Evolutionary conservation across 73 alveolate genomes (phyloP).

Genomic region (Paramecium sexaurelia): DNA sequence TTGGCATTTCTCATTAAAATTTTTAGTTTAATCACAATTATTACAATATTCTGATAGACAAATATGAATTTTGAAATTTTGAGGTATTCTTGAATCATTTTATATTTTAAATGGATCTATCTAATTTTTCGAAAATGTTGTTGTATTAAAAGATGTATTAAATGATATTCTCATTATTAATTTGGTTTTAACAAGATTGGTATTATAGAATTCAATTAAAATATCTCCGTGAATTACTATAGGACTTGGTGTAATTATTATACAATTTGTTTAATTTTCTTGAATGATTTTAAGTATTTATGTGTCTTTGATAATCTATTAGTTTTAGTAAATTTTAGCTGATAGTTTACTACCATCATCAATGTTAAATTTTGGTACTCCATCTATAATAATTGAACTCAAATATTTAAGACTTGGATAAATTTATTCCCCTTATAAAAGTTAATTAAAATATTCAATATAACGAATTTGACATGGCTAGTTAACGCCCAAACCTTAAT

Average conservation of each 20-base stretch:
- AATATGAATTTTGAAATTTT: not conserved
- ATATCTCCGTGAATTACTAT: constrained; percentile 50
- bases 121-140: not conserved
- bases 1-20: not conserved
- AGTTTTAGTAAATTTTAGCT: constrained; percentile 35
- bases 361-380: constrained; percentile 66
- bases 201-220: constrained; percentile 34
- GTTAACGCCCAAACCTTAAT: constrained; percentile 79
- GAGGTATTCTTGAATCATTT: constrained; percentile 46
- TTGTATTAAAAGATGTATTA: constrained; percentile 72
- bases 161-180: constrained; percentile 74
- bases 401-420: constrained; percentile 59
- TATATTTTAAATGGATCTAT: constrained; percentile 23
- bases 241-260: constrained; percentile 36
- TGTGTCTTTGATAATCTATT: not conserved
- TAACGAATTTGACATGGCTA: constrained; percentile 77
- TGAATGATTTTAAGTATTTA: not conserved
- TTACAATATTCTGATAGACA: constrained; percentile 22
- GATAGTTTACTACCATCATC: constrained; percentile 71
- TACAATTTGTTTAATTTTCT: constrained; percentile 49
- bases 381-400: constrained; percentile 54
- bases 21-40: not conserved
- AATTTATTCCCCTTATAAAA: constrained; percentile 21
- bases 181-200: constrained; percentile 29
- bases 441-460: constrained; percentile 72